Conservation (phyloP, 495 filamentous ascomycete species). For the Tuber indicum region DNA sequence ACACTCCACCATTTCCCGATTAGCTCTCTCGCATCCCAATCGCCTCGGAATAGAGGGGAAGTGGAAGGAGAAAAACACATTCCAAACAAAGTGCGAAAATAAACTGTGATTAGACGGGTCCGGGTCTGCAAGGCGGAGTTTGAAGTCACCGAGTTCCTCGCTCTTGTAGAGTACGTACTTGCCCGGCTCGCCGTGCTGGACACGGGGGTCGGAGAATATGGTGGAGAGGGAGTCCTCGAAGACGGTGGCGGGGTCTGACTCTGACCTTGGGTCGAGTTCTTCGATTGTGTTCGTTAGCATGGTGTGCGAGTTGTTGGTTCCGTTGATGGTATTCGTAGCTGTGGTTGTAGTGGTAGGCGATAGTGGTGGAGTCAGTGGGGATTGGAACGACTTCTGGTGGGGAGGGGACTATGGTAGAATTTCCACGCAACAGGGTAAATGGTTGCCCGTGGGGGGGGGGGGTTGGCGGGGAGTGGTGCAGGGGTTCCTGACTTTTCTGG, state of each 20-base stretch:
- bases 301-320: background rate
- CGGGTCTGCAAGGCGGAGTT: slow-evolving; percentile 53
- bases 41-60: background rate
- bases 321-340: background rate
- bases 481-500: background rate
- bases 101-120: slow-evolving; percentile 54
- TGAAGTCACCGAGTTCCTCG: slow-evolving; percentile 41
- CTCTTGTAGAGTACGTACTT: slow-evolving; percentile 57
- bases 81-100: slow-evolving; percentile 85
- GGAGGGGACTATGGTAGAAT: background rate
- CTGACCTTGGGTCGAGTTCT: slow-evolving; percentile 19
- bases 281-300: slow-evolving; percentile 33
- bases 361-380: background rate
- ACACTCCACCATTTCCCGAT: background rate
- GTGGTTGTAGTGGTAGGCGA: background rate
- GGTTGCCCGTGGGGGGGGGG: background rate
- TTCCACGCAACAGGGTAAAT: background rate
- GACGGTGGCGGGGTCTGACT: slow-evolving; percentile 20
- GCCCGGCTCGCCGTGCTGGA: slow-evolving; percentile 68
- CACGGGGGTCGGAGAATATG: slow-evolving; percentile 69
- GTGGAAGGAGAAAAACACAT: slow-evolving; percentile 41
- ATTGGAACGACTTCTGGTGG: background rate
- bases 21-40: background rate
- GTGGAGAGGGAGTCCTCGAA: slow-evolving; percentile 53
- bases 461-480: background rate